Conservation (phyloP, 108 stramenopile genomes). For the Discostella pseudostelligera region DNA sequence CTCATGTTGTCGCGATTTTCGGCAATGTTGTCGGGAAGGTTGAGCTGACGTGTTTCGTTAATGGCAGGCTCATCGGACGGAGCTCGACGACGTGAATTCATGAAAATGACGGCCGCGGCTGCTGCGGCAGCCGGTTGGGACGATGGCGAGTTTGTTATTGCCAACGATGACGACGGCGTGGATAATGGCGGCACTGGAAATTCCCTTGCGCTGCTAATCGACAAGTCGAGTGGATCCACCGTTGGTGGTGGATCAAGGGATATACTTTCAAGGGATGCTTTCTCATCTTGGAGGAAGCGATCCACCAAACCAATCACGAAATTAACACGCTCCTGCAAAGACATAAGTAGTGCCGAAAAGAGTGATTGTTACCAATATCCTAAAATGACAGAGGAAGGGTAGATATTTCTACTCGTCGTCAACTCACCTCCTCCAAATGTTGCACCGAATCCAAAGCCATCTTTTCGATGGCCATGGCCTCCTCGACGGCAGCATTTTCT, state of each 20-base stretch:
- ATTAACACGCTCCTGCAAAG: conserved; percentile 39
- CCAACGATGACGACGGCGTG: not conserved
- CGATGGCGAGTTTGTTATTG: conserved; percentile 3
- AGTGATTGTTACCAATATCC: not conserved
- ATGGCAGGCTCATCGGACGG: conserved; percentile 62
- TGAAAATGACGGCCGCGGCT: conserved; percentile 18
- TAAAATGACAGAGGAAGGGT: not conserved
- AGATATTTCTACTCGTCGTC: not conserved
- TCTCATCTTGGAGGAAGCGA: conserved; percentile 33
- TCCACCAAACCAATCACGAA: conserved; percentile 45
- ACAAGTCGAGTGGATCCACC: conserved; percentile 21
- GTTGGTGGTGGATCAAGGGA: conserved; percentile 17
- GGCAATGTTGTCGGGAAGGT: conserved; percentile 62
- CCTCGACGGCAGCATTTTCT: conserved; percentile 53
- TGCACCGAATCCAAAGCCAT: conserved; percentile 57
- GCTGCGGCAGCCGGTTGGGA: conserved; percentile 13
- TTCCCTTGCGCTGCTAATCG: conserved; percentile 8
- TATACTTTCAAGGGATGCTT: conserved; percentile 38
- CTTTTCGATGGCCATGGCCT: conserved; percentile 48
- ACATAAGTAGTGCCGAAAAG: not conserved
- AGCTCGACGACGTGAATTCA: conserved; percentile 28
- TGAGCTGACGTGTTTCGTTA: conserved; percentile 67
- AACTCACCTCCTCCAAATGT: conserved; percentile 41
- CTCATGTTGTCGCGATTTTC: conserved; percentile 59
- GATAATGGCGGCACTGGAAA: conserved; percentile 2